phyloP scores from a whole-genome alignment of 352 stramenopile genomes.

The Sclerospora graminicola region DNA sequence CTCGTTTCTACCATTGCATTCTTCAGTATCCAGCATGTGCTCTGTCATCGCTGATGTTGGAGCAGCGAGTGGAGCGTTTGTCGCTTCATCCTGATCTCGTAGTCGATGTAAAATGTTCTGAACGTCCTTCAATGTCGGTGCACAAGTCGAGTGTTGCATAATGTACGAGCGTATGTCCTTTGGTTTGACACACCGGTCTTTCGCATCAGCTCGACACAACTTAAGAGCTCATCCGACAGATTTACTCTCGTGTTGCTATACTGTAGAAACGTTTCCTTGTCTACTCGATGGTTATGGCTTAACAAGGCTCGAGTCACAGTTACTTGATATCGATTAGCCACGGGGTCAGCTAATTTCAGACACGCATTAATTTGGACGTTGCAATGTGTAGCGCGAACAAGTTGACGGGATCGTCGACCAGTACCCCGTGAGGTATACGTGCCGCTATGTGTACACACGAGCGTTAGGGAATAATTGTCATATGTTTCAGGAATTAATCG shows the following conservation, averaged over 20 bases:
- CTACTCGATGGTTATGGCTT: conserved; percentile 24
- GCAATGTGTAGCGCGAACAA: conserved; percentile 21
- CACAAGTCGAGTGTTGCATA: conserved; percentile 21
- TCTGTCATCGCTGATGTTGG: not conserved
- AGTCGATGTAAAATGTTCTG: conserved; percentile 24
- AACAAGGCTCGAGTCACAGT: conserved; percentile 21
- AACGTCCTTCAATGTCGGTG: conserved; percentile 27
- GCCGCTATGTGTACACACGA: conserved; percentile 30
- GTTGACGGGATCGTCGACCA: conserved; percentile 18
- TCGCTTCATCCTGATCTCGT: conserved; percentile 8
- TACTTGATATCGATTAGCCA: conserved; percentile 18
- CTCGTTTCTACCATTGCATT: not conserved
- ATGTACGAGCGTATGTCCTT: conserved; percentile 25
- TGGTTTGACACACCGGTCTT: conserved; percentile 24
- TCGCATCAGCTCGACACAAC: conserved; percentile 26
- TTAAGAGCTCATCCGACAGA: conserved; percentile 16
- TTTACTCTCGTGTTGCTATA: conserved; percentile 27
- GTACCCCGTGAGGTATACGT: conserved; percentile 23
- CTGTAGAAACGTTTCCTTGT: conserved; percentile 22
- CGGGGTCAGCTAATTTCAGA: conserved; percentile 22
- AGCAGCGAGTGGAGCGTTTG: not conserved
- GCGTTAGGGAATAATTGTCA: conserved; percentile 26
- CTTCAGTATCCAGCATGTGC: not conserved
- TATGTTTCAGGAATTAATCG: conserved; percentile 24
- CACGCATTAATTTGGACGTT: conserved; percentile 27